Evolutionary conservation across 352 stramenopile species (phyloP), one percentile per base, ranked within the genome.

Genomic region (Globisporangium carolinianum): DNA sequence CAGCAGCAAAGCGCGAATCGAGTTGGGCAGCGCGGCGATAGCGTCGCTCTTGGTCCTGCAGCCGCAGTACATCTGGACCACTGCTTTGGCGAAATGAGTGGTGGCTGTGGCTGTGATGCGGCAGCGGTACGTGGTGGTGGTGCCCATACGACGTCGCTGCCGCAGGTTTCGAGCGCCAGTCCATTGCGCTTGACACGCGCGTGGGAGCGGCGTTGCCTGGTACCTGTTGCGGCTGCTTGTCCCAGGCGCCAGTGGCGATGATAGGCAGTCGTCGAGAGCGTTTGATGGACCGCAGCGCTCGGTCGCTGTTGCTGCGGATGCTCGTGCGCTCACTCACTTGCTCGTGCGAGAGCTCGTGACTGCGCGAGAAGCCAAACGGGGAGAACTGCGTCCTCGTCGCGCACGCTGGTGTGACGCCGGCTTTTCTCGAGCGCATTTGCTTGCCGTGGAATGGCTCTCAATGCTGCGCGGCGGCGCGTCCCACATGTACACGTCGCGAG

Each of bases 391-490:
- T 52, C 49, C 50, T 62, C 49, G 55, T 55, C 47, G 53, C 38
- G 48, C 4, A 4, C 24, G 24, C 24, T 32, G 24, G 24, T 32
- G 24, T 32, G 24, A 32, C 24, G 24, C 1, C 24, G 51, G 41
- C 57, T 52, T 57, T 56, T 58, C 51, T 58, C 51, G 50, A 18
- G 50, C 24, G 24, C 24, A 32, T 32, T 32, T 32, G 24, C 2
- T 32, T 32, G n/a, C 12, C 49, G 51, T 53, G 55, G 69, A 52
- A 51, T 55, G 53, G 43, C 67, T 72, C 57, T 65, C 52, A 69
- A 67, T 70, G 67, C 61, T 67, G 35, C 58, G 49, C 68, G 39
- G 55, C 47, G 49, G 55, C 68, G 38, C 51, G 60, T 75, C 68
- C 56, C 68, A 75, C 10, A 65, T 10, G 10, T 47, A n/a, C 8